Conservation (phyloP, 106 monocot genomes). For the Dendrobium huoshanense region DNA sequence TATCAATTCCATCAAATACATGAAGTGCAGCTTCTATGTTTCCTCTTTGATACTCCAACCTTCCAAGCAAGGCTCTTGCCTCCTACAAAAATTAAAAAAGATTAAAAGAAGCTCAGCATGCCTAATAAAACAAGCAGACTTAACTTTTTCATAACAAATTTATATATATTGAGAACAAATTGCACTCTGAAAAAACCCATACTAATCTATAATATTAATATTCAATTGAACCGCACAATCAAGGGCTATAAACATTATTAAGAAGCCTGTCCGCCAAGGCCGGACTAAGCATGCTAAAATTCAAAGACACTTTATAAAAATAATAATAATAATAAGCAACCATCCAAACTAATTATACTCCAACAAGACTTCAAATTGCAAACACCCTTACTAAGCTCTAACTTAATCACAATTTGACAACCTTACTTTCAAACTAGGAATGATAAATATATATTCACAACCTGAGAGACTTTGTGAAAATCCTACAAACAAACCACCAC, state of each 20-base stretch:
- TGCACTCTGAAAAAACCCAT: not conserved
- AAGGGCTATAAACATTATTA: not conserved
- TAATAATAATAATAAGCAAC: no score
- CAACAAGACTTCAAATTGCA: no score
- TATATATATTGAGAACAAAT: not conserved
- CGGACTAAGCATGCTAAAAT: not conserved
- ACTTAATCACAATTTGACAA: no score
- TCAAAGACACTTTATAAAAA: not conserved
- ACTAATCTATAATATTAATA: not conserved
- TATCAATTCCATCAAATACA: slow-evolving; percentile 89
- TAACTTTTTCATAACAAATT: not conserved
- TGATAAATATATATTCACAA: no score
- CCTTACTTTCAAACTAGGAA: no score
- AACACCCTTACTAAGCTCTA: no score
- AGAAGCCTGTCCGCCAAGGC: no score
- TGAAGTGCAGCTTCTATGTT: slow-evolving; percentile 82
- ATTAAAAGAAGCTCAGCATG: not conserved
- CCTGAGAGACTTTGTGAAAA: no score
- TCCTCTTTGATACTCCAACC: slow-evolving; percentile 86
- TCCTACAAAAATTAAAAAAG: slow-evolving; percentile 42
- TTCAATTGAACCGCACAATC: not conserved
- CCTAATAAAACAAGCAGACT: not conserved
- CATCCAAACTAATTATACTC: no score
- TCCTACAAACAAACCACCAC: no score
- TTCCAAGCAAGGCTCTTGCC: slow-evolving; percentile 88